Evolutionary conservation across 495 filamentous ascomycete species (phyloP).

Genomic region (Aspergillus carlsbadensis): DNA sequence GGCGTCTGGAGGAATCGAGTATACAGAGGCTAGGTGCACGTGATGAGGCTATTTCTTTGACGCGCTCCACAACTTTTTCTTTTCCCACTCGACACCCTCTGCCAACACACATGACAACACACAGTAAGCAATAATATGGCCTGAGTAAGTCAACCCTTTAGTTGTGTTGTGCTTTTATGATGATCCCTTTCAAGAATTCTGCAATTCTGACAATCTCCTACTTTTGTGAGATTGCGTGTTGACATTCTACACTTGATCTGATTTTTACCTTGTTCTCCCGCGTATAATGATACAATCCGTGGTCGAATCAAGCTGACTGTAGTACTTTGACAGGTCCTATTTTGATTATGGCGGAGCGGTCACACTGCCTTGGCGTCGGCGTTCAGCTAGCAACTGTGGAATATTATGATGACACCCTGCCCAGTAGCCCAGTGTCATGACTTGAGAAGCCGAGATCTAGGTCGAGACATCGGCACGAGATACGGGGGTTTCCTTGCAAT

Average conservation of each 20-base stretch:
- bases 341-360: background rate
- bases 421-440: constrained; percentile 30
- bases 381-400: background rate
- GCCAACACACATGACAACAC: background rate
- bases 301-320: constrained; percentile 10
- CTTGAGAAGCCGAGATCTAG: constrained; percentile 25
- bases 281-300: no score
- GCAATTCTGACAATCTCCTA: constrained; percentile 56
- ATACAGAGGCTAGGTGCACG: constrained; percentile 25
- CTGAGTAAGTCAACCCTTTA: background rate
- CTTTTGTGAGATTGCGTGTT: constrained; percentile 47
- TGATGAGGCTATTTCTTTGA: constrained; percentile 28
- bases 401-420: background rate
- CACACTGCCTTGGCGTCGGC: constrained; percentile 2
- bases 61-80: background rate
- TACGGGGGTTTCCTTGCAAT: constrained; percentile 30
- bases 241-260: constrained; percentile 62
- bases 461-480: constrained; percentile 44
- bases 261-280: constrained; percentile 22
- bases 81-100: constrained; percentile 4
- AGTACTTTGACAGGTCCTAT: background rate
- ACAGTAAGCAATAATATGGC: background rate
- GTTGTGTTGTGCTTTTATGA: constrained; percentile 30
- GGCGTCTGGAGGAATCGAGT: constrained; percentile 19
- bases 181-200: constrained; percentile 54